phyloP scores from a whole-genome alignment of 2,329 filamentous ascomycete species.

The Aspergillus caelatus region DNA sequence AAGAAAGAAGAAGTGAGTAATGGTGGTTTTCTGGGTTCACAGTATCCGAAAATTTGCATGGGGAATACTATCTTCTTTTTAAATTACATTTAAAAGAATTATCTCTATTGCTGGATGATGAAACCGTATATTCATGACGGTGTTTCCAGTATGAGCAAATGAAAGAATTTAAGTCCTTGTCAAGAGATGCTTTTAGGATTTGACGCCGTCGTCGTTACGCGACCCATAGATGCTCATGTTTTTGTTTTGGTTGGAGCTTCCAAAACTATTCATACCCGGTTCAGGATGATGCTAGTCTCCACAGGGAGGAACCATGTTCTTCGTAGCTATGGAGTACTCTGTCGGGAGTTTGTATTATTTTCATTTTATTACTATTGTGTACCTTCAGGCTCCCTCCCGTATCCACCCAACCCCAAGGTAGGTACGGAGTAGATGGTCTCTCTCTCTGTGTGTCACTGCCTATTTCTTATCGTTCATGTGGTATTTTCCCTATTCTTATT shows the following conservation, averaged over 20 bases:
- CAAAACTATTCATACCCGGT: constrained; percentile 15
- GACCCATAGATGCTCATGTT: constrained; percentile 20
- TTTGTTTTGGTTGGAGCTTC: constrained; percentile 18
- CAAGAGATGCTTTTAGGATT: constrained; percentile 17
- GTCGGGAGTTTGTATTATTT: neutral
- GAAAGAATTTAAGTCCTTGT: constrained; percentile 6
- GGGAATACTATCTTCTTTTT: neutral
- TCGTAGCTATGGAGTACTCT: neutral
- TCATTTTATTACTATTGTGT: neutral
- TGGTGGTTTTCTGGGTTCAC: neutral
- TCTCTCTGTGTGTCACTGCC: neutral
- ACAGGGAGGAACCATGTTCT: constrained; percentile 27
- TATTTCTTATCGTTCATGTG: neutral
- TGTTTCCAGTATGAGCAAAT: neutral
- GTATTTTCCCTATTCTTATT: neutral
- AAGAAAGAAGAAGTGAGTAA: neutral
- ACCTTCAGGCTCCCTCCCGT: neutral
- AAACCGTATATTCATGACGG: neutral
- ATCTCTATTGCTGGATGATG: neutral
- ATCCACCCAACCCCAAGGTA: neutral
- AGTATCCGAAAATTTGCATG: neutral
- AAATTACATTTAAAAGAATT: neutral
- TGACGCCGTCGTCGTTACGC: constrained; percentile 24
- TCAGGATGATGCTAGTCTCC: constrained; percentile 20
- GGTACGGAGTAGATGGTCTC: neutral